Conservation (phyloP, 345 rosid genomes). For the Erysimum cheiranthoides region DNA sequence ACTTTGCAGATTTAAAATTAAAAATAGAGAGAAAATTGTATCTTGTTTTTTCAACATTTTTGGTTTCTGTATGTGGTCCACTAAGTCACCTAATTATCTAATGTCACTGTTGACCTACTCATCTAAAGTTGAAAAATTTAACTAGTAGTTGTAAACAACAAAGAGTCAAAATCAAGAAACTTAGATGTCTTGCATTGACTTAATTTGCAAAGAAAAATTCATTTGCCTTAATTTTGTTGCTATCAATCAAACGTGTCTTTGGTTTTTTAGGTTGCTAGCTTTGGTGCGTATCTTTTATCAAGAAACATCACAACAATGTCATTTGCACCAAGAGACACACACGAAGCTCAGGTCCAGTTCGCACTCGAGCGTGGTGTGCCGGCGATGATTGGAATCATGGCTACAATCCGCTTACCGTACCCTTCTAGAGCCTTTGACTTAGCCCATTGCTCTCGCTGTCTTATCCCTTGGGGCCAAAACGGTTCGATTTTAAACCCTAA, state of each 20-base stretch:
- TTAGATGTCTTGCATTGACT: neutral
- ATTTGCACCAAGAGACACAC: slow-evolving; percentile 96
- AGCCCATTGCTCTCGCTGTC: slow-evolving; percentile 99
- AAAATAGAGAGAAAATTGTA: neutral
- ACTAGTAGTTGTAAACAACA: neutral
- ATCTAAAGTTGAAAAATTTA: slow-evolving; percentile 32
- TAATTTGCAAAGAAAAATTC: neutral
- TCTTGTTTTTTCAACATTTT: slow-evolving; percentile 1
- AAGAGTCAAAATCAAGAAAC: slow-evolving; percentile 16
- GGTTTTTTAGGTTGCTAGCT: slow-evolving; percentile 80
- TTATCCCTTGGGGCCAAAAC: slow-evolving; percentile 83
- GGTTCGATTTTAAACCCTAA: slow-evolving; percentile 49
- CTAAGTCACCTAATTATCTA: slow-evolving; percentile 22
- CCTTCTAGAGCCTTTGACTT: slow-evolving; percentile 93
- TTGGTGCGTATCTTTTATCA: slow-evolving; percentile 88
- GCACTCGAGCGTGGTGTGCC: slow-evolving; percentile 96
- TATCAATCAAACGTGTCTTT: neutral
- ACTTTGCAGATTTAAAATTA: neutral
- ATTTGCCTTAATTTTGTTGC: neutral
- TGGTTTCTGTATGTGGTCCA: slow-evolving; percentile 25
- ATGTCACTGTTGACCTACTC: slow-evolving; percentile 31
- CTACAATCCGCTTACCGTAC: slow-evolving; percentile 86
- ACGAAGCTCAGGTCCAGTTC: slow-evolving; percentile 94
- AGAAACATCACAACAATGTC: slow-evolving; percentile 76
- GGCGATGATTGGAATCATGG: slow-evolving; percentile 83